Percentiles rank a stretch among this genome's conserved stretches.
phyloP scores from a whole-genome alignment of 2,329 filamentous ascomycete genomes.

The Calycina marina region DNA sequence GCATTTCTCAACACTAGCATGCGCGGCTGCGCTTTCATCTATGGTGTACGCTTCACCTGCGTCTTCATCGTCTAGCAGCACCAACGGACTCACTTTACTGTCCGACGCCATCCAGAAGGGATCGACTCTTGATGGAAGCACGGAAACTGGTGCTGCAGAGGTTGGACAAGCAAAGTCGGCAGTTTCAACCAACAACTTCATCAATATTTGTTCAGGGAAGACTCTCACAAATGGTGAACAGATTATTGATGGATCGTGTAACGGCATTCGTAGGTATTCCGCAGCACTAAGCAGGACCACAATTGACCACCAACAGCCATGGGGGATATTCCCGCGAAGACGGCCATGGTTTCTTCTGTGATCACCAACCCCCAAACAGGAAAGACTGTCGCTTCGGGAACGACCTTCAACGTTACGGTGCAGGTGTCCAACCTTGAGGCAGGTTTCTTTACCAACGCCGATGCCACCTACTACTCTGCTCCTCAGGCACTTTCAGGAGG shows the following conservation, averaged over 20 bases:
- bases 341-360: slow-evolving; percentile 20
- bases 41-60: slow-evolving; percentile 10
- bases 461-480: slow-evolving; percentile 25
- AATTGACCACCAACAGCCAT: slow-evolving; percentile 18
- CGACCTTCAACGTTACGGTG: slow-evolving; percentile 22
- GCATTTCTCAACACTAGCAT: slow-evolving; percentile 16
- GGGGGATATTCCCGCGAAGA: slow-evolving; percentile 22
- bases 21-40: slow-evolving; percentile 12
- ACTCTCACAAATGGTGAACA: slow-evolving; percentile 47
- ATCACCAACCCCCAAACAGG: slow-evolving; percentile 18
- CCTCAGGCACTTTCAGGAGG: slow-evolving; percentile 24
- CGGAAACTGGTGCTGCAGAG: slow-evolving; percentile 13
- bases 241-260: slow-evolving; percentile 43
- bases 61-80: not conserved
- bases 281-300: not conserved
- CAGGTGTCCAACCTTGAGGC: slow-evolving; percentile 23
- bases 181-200: slow-evolving; percentile 22
- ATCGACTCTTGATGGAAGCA: slow-evolving; percentile 17
- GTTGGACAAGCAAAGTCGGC: slow-evolving; percentile 16
- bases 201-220: slow-evolving; percentile 22
- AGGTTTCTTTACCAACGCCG: slow-evolving; percentile 26
- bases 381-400: slow-evolving; percentile 14
- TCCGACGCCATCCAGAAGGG: slow-evolving; percentile 18
- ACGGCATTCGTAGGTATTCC: slow-evolving; percentile 25
- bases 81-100: slow-evolving; percentile 12